phyloP scores from a whole-genome alignment of 2,329 filamentous ascomycete genomes.

The Trichoderma polysporum region DNA sequence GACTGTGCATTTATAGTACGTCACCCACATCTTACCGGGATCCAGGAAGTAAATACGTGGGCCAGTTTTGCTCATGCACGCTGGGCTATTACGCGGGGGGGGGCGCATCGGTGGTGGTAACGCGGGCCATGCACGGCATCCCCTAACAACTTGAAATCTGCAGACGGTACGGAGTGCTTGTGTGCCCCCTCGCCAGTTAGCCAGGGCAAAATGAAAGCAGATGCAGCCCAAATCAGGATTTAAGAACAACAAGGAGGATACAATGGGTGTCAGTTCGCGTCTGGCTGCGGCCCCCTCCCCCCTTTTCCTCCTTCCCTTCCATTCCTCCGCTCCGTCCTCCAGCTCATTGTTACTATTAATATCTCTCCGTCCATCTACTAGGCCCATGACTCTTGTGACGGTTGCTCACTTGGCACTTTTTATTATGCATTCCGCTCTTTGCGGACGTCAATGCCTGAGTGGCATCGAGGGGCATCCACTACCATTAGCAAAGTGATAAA shows the following conservation, averaged over 20 bases:
- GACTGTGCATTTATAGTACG: constrained; percentile 5
- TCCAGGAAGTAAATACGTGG: constrained; percentile 3
- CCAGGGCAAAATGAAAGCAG: neutral
- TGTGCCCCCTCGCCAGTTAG: neutral
- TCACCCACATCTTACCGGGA: constrained; percentile 15
- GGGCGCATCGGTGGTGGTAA: neutral
- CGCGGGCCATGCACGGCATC: constrained; percentile 17
- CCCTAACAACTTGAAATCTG: neutral
- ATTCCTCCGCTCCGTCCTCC: neutral
- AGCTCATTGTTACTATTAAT: constrained; percentile 1
- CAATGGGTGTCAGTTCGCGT: constrained; percentile 1
- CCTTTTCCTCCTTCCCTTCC: no score
- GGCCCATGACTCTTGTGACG: neutral
- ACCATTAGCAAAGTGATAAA: neutral
- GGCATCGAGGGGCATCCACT: neutral
- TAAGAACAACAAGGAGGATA: neutral
- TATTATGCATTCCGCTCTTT: neutral
- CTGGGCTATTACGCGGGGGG: constrained; percentile 6
- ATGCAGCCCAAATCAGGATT: constrained; percentile 1
- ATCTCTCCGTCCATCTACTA: neutral
- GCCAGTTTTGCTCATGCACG: neutral
- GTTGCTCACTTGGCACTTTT: neutral
- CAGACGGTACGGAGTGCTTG: neutral
- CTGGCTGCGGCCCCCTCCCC: neutral
- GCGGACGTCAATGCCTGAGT: neutral